A percentile compares a stretch with the other conserved stretches of the same genome.
phyloP scores from a whole-genome alignment of 2,329 filamentous ascomycete genomes.

The Aspergillus spinulosporus region DNA sequence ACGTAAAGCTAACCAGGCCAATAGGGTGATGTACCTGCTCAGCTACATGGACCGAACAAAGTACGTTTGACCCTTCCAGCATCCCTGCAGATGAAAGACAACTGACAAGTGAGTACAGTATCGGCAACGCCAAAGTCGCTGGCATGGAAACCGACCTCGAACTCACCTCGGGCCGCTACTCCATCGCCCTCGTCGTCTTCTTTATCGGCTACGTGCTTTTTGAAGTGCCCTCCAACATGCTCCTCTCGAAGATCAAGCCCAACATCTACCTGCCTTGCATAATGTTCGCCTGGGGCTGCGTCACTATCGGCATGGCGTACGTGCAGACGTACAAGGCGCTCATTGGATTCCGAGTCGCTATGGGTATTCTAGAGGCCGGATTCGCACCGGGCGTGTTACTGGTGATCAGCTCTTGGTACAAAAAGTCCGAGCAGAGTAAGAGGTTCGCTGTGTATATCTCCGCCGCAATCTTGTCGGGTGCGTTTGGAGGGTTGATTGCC shows the following conservation, averaged over 20 bases:
- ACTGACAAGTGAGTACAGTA: neutral
- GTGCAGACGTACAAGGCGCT: neutral
- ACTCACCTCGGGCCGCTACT: conserved; percentile 1
- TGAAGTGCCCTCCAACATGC: conserved; percentile 7
- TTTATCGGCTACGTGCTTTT: conserved; percentile 5
- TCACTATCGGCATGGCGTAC: conserved; percentile 1
- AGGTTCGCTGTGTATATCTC: conserved; percentile 5
- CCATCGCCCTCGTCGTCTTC: conserved; percentile 5
- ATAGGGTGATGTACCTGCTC: conserved; percentile 5
- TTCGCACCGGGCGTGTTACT: conserved; percentile 1
- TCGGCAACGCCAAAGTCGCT: conserved; percentile 5
- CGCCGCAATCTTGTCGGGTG: conserved; percentile 1
- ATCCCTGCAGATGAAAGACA: neutral
- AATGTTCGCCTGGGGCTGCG: conserved; percentile 7
- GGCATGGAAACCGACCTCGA: conserved; percentile 5
- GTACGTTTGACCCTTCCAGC: neutral
- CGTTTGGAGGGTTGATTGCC: conserved; percentile 5
- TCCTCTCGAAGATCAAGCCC: conserved; percentile 1
- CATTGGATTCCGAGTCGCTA: neutral
- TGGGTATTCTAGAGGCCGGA: conserved; percentile 4
- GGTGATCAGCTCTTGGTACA: neutral
- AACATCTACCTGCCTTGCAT: conserved; percentile 1
- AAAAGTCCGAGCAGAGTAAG: conserved; percentile 4
- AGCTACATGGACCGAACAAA: conserved; percentile 9
- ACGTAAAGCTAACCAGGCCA: neutral